Base-by-base conservation (phyloP, 768 basidiomycete species). In the Amanita rubescens region DNA sequence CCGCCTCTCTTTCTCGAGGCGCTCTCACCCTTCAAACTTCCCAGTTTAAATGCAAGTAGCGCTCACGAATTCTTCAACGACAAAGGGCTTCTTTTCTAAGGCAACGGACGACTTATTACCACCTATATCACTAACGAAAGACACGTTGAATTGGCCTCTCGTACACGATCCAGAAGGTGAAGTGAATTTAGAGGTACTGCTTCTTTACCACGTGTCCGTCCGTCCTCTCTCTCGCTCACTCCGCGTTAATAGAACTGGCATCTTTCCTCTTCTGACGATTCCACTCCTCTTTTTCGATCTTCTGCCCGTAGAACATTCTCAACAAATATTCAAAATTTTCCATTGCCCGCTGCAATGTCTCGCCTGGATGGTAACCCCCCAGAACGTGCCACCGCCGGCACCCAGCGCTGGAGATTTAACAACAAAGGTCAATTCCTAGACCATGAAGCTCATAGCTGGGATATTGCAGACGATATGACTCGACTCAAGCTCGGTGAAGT, bases 11-110 rank as follows among this genome's bases (percentile, higher is more conserved):
- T 54, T 55, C 57, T 46, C 57, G 54, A 58, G 61, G 55, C 56
- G 53, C 56, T 60, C 65, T 65, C 57, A 66, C 57, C 58, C 51
- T 60, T 67, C 62, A 64, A 62, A 60, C 64, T 65, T 61, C 62
- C n/a, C 66, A 70, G 78, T 55, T 80, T 79, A 78, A 78, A 86
- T 86, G 83, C 80, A 79, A 78, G 76, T 79, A 72, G 75, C 78
- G 75, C 80, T 83, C 71, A 76, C 80, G 75, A 75, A 68, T 58
- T 62, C 67, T 62, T 60, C 67, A 60, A 69, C 78, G 72, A 72
- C 78, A 72, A 71, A 70, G 60, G 67, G 60, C 60, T 71, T 70
- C 67, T 67, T 63, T 62, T 62, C 62, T 56, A 60, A 58, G 57
- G 45, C 60, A 53, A 54, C 62, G 54, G 68, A 69, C 65, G 63